Conservation (phyloP, 441 rosid species). For the Populus hybrid region DNA sequence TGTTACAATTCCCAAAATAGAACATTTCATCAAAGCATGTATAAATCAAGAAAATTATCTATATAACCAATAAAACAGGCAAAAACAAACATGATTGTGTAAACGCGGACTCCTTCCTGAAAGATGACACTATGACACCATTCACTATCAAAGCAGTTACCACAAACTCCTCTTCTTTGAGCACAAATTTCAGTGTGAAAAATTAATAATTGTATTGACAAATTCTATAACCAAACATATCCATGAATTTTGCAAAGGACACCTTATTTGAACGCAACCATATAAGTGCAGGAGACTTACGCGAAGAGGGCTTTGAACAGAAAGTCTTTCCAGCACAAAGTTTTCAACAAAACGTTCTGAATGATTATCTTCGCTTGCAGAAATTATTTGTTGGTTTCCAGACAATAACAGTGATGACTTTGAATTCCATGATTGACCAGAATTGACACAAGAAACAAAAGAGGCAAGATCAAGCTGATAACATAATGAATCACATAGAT, state of each 20-base stretch:
- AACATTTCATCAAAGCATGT: background rate
- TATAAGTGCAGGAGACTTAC: constrained; percentile 38
- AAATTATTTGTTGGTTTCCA: constrained; percentile 42
- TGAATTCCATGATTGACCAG: constrained; percentile 81
- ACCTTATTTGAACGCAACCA: background rate
- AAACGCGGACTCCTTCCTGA: background rate
- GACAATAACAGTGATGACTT: constrained; percentile 66
- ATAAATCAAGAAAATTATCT: background rate
- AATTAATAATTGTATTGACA: background rate
- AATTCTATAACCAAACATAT: background rate
- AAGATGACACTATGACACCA: background rate
- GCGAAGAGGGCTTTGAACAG: constrained; percentile 94
- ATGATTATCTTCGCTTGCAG: constrained; percentile 46
- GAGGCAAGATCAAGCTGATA: constrained; percentile 88
- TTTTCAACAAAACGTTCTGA: constrained; percentile 89
- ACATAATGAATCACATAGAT: constrained; percentile 84
- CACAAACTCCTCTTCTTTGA: background rate
- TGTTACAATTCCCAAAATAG: background rate
- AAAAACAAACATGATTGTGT: background rate
- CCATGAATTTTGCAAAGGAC: background rate
- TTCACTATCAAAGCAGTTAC: background rate
- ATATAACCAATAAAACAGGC: background rate
- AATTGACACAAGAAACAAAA: constrained; percentile 83
- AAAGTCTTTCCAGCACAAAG: constrained; percentile 93
- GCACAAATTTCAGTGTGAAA: background rate